Evolutionary conservation across 2,329 filamentous ascomycete species (phyloP).

Genomic region (Tolypocladium ovalisporum): DNA sequence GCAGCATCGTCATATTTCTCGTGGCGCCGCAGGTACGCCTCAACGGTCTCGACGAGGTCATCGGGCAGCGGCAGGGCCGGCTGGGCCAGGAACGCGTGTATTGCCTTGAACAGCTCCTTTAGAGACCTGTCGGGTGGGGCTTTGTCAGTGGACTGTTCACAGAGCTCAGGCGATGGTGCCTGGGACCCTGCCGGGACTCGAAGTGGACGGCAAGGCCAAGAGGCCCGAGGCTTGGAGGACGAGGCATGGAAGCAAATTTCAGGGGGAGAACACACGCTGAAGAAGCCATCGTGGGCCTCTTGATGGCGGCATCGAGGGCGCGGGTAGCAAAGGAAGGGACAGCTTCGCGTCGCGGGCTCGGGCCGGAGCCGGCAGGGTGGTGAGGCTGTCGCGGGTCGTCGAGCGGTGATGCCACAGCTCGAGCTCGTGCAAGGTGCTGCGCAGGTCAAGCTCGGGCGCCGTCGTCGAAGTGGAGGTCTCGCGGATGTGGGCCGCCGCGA

Average conservation of each 20-base stretch:
- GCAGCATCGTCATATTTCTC: conserved; percentile 55
- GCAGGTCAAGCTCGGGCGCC: neutral
- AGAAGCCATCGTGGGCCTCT: conserved; percentile 12
- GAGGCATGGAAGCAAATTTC: neutral
- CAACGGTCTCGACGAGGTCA: conserved; percentile 50
- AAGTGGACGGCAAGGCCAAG: neutral
- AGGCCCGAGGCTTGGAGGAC: conserved; percentile 2
- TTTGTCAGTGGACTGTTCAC: conserved; percentile 6
- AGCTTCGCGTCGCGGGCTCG: neutral
- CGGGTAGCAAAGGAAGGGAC: neutral
- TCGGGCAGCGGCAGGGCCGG: conserved; percentile 53
- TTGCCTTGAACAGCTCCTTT: conserved; percentile 49
- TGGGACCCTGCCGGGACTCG: neutral
- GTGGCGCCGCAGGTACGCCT: conserved; percentile 58
- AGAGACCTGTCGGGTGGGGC: conserved; percentile 33
- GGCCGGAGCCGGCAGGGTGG: neutral
- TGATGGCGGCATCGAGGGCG: conserved; percentile 1
- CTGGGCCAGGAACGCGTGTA: conserved; percentile 36
- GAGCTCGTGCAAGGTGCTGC: neutral
- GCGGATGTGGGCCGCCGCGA: neutral
- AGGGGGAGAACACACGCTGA: conserved; percentile 12
- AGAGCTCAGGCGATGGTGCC: too few relatives aligned
- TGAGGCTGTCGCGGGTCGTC: neutral
- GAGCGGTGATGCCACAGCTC: neutral
- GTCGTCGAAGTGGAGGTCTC: neutral